Percentiles rank a stretch among this genome's conserved stretches.
These are phyloP conservation scores for Auricularia sp. DNA, from an alignment of 768 basidiomycete genomes.

Conservation along the genomic window DNA sequence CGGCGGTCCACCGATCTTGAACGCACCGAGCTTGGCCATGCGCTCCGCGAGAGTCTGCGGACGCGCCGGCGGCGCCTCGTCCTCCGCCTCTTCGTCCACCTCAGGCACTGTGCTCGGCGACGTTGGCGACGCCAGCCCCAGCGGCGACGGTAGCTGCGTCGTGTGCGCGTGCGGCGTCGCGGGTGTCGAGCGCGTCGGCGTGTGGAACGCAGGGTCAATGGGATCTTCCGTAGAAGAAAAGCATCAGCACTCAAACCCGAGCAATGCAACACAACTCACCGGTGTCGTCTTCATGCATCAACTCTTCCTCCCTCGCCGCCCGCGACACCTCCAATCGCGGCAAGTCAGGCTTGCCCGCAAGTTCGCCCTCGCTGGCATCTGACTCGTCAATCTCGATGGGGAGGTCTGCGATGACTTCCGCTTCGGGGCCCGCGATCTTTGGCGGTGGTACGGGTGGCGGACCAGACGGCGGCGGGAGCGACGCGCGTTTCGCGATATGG, in stretches of 20 bases:
- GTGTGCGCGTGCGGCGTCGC: neutral
- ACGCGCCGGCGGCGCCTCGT: slow-evolving; percentile 36
- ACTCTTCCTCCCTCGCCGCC: slow-evolving; percentile 23
- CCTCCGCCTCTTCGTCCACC: slow-evolving; percentile 30
- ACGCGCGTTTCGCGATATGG: too few relatives aligned
- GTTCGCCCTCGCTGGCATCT: neutral
- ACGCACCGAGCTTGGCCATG: slow-evolving; percentile 89
- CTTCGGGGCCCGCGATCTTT: neutral
- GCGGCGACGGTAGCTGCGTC: slow-evolving; percentile 5
- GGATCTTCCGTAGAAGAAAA: slow-evolving; percentile 39
- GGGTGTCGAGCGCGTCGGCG: slow-evolving; percentile 29
- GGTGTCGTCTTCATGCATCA: slow-evolving; percentile 54
- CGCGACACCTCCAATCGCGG: neutral
- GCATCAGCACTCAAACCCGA: neutral
- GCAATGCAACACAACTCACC: slow-evolving; percentile 30
- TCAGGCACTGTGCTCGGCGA: slow-evolving; percentile 9
- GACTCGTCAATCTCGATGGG: neutral
- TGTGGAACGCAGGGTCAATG: slow-evolving; percentile 56
- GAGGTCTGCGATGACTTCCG: neutral
- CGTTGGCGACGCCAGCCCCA: slow-evolving; percentile 6
- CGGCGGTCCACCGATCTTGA: slow-evolving; percentile 64
- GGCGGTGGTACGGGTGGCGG: too few relatives aligned
- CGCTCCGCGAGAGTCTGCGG: slow-evolving; percentile 77
- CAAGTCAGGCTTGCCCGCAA: neutral
- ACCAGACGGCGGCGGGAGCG: too few relatives aligned